phyloP scores from a whole-genome alignment of 129 eudicot genomes.

The Dittrichia graveolens region DNA sequence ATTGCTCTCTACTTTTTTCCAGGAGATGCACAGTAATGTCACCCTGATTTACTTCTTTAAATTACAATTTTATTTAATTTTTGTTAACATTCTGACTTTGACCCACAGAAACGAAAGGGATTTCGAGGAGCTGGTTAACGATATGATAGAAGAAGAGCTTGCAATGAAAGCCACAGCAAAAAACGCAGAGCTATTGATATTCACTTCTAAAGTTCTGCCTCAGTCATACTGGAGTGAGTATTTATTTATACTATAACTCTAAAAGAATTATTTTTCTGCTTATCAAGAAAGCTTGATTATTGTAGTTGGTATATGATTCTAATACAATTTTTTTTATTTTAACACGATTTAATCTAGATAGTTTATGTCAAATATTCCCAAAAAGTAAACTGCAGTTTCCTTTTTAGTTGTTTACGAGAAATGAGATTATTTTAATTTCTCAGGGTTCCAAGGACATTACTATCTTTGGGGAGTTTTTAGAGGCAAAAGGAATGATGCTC shows the following conservation, averaged over 20 bases:
- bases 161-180: constrained; percentile 48
- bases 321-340: not conserved
- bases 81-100: constrained; percentile 7
- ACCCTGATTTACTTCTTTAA: not conserved
- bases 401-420: not conserved
- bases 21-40: constrained; percentile 40
- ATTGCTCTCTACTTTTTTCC: constrained; percentile 73
- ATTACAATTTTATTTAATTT: not conserved
- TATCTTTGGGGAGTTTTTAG: constrained; percentile 57
- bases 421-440: constrained; percentile 2
- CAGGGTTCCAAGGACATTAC: constrained; percentile 32
- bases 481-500: constrained; percentile 34
- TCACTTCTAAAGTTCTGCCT: constrained; percentile 62
- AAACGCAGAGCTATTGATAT: constrained; percentile 75
- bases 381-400: not conserved
- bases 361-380: not conserved
- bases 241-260: not conserved
- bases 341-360: constrained; percentile 14
- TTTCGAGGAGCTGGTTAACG: constrained; percentile 49
- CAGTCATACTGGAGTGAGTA: constrained; percentile 52
- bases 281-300: not conserved
- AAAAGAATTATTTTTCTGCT: not conserved
- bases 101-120: constrained; percentile 43
- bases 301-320: constrained; percentile 4
- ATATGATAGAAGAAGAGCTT: constrained; percentile 61